A percentile compares a stretch with the other conserved stretches of the same genome.
These are phyloP conservation scores for Tetradesmus lagerheimii DNA, from an alignment of 139 green algal species.

Conservation along the genomic window DNA sequence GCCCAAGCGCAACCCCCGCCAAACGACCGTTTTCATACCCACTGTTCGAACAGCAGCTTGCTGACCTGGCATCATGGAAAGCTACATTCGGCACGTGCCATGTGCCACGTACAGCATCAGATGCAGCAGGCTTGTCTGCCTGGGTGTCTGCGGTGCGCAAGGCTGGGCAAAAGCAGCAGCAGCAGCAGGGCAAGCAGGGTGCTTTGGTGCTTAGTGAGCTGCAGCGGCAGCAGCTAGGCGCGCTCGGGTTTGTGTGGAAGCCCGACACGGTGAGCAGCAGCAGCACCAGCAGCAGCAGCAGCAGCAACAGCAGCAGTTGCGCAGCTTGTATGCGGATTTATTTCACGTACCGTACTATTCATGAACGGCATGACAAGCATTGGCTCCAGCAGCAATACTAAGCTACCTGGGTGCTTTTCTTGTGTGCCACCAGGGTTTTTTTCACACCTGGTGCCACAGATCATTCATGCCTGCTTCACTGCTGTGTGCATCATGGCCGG, in stretches of 20 bases:
- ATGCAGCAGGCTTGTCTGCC: neutral
- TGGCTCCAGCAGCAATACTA: no score
- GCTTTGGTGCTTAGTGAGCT: neutral
- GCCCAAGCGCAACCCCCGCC: neutral
- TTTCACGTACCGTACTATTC: no score
- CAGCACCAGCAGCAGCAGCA: constrained; percentile 7
- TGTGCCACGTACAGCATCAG: constrained; percentile 8
- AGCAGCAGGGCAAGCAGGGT: neutral
- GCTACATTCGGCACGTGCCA: constrained; percentile 1
- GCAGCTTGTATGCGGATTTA: neutral
- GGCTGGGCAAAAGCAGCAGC: neutral
- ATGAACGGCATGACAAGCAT: no score
- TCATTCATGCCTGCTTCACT: no score
- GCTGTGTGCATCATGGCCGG: no score
- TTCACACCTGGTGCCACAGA: no score
- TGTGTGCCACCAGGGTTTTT: no score
- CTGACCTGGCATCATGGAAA: constrained; percentile 13
- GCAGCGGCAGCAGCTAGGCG: constrained; percentile 27
- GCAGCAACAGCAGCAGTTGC: neutral
- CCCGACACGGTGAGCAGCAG: constrained; percentile 20
- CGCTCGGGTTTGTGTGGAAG: constrained; percentile 18
- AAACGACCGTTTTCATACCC: neutral
- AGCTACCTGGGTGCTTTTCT: no score
- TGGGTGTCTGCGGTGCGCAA: neutral
- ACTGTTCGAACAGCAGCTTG: constrained; percentile 1